phyloP scores from a whole-genome alignment of 2,329 filamentous ascomycete genomes.

The Fragosphaeria purpurea region DNA sequence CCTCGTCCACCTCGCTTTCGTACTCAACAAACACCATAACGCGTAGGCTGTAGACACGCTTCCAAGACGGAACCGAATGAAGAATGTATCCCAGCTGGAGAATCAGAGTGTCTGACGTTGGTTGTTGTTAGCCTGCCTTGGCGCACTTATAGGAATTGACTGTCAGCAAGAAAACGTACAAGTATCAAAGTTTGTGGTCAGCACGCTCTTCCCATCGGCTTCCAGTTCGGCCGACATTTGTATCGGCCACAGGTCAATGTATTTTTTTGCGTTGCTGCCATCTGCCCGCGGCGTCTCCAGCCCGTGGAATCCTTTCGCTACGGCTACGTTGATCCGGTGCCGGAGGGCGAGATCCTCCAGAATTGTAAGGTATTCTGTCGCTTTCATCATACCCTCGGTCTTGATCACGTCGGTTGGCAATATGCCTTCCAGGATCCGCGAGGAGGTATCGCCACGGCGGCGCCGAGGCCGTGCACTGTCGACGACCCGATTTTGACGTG shows the following conservation, averaged over 20 bases:
- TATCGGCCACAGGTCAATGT: slow-evolving; percentile 84
- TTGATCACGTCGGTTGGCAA: slow-evolving; percentile 62
- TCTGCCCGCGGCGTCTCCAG: slow-evolving; percentile 60
- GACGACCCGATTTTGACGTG: neutral
- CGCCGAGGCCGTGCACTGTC: slow-evolving; percentile 16
- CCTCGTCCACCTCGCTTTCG: slow-evolving; percentile 72
- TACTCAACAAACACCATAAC: slow-evolving; percentile 87
- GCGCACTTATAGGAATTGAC: no score
- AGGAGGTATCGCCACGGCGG: slow-evolving; percentile 43
- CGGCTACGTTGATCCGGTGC: slow-evolving; percentile 72
- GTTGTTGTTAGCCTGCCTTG: no score
- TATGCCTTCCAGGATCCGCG: slow-evolving; percentile 44
- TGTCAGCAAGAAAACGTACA: slow-evolving; percentile 37
- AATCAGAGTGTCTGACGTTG: slow-evolving; percentile 56
- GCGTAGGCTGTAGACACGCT: slow-evolving; percentile 58
- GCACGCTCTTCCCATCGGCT: slow-evolving; percentile 53
- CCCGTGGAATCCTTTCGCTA: slow-evolving; percentile 70
- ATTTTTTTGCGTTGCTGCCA: slow-evolving; percentile 59
- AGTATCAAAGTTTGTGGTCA: slow-evolving; percentile 87
- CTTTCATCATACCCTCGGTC: slow-evolving; percentile 57
- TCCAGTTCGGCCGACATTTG: slow-evolving; percentile 84
- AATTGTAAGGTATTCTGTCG: slow-evolving; percentile 69
- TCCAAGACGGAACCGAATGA: slow-evolving; percentile 72
- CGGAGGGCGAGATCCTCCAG: slow-evolving; percentile 71
- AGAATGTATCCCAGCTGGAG: slow-evolving; percentile 78